Base-by-base conservation (phyloP, 805 yeast genomes). In the Myxozyma geophila region DNA sequence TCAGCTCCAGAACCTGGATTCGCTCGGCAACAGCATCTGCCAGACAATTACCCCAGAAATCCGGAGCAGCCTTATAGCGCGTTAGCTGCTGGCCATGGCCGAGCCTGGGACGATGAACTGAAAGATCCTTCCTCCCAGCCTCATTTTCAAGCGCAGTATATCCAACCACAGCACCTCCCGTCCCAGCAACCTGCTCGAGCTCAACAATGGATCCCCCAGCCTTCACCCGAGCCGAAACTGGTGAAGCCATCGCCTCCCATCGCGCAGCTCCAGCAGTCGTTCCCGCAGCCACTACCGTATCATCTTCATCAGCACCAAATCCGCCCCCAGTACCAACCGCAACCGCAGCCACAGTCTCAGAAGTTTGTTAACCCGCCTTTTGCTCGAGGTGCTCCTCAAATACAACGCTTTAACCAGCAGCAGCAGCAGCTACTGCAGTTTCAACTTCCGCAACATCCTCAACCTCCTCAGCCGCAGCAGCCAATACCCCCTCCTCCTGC, bases 11-110 rank as follows among this genome's bases (percentile, higher is more conserved):
- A 57, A 7, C 62, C 62, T 3, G 66, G 58, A 15, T 17, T 19
- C 13, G 37, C 66, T 15, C 51, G 51, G 5, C 59, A 49, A 13
- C 66, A 58, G 50, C 56, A 36, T 13, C 53, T 53, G 13, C 51
- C 63, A 5, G 66, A 62, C 10, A 23, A 53, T 36, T 58, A 58
- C 60, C 7, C 40, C 36, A 50, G 66, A 17, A 53, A 62, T 6
- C 60, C 63, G 35, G 66, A 62, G 33, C 62, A 59, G 28, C 66
- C 66, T 7, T 58, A 40, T 40, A 54, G 53, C 12, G 59, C 63
- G 1, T 62, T 62, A 19, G 62, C 64, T 3, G 36, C 62, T n/a
- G 50, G 41, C 23, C 39, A 52, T 41, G 53, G 51, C 28, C 44
- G 36, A 6, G 33, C 35, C 40, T 62, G 66, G 66, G 62, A 58